Base-by-base conservation (phyloP, 495 filamentous ascomycete genomes). In the Penicillium cinerascens region DNA sequence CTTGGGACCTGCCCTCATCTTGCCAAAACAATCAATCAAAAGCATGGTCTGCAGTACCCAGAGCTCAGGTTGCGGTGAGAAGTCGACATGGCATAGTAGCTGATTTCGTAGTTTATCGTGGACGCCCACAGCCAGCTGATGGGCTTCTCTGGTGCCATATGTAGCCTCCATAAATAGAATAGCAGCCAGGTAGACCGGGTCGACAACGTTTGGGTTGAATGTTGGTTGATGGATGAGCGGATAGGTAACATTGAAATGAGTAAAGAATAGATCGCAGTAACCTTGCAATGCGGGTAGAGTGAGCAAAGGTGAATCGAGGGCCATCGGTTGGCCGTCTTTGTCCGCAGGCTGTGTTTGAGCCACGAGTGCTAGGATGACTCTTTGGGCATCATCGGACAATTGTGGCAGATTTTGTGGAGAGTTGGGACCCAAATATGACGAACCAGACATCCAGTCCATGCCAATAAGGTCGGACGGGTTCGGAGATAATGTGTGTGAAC, bases 1-100 rank as follows among this genome's bases (percentile, higher is more conserved):
- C 27, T 76, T 75, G 17, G 76, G 75, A 0, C 80, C 79, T 1
- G 78, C 78, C 47, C 78, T 66, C 47, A 74, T 77, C 58, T 82
- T 82, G 16, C 81, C 80, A 55, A 82, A 83, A 29, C 78, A 79
- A 51, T 82, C 79, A 17, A 82, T 76, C n/a, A 84, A 62, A 44
- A 83, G 64, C 56, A 82, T 78, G 2, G 78, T 75, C 49, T 83
- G 80, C 2, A 82, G 60, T 16, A 78, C 73, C 78, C 78, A 81
- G 0, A 81, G 69, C 6, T 72, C 69, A 6, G 77, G 78, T 42
- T 74, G 71, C 0, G 78, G 61, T 15, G 66, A 74, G 49, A 79
- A 82, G 17, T 68, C 70, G 8, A 57, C 48, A 59, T 77, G 56
- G 58, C 69, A 60, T 65, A 77, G 61, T 63, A 76, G 48, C 47